Evolutionary conservation across 306 rosid species (phyloP).

Genomic region (Cicer yamashitae): DNA sequence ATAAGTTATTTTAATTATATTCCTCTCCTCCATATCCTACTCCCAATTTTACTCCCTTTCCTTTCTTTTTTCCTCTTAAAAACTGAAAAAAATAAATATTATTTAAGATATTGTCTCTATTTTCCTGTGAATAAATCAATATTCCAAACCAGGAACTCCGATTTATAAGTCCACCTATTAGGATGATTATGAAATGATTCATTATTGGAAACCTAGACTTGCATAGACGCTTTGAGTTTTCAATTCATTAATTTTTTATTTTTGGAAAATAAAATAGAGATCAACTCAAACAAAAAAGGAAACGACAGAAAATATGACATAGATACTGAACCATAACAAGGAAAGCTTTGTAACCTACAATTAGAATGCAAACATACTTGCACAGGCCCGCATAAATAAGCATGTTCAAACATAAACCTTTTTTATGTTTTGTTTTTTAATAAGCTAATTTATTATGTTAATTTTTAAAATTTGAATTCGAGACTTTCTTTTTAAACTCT

Average conservation of each 20-base stretch:
- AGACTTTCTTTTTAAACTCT: too few relatives aligned
- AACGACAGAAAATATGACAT: constrained; percentile 4
- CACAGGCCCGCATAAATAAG: not conserved
- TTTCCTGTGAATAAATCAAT: too few relatives aligned
- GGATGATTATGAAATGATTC: constrained; percentile 6
- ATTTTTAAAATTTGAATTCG: too few relatives aligned
- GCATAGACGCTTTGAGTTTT: constrained; percentile 5
- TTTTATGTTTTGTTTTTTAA: too few relatives aligned
- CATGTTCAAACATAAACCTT: constrained; percentile 38
- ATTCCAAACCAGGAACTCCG: not conserved
- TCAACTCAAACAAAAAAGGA: not conserved
- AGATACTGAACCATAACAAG: not conserved
- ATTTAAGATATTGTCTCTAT: too few relatives aligned
- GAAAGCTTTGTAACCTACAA: constrained; percentile 18
- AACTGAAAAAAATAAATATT: too few relatives aligned
- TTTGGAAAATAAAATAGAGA: constrained; percentile 1
- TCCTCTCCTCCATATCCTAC: too few relatives aligned
- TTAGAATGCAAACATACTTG: not conserved
- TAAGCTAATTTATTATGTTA: too few relatives aligned
- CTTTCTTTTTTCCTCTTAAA: too few relatives aligned
- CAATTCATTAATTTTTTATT: not conserved
- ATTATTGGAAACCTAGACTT: not conserved
- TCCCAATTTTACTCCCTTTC: too few relatives aligned
- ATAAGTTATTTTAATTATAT: too few relatives aligned
- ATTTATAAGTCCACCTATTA: not conserved